Conservation (phyloP, 1,284 basidiomycete genomes). For the Inonotus hispidus region DNA sequence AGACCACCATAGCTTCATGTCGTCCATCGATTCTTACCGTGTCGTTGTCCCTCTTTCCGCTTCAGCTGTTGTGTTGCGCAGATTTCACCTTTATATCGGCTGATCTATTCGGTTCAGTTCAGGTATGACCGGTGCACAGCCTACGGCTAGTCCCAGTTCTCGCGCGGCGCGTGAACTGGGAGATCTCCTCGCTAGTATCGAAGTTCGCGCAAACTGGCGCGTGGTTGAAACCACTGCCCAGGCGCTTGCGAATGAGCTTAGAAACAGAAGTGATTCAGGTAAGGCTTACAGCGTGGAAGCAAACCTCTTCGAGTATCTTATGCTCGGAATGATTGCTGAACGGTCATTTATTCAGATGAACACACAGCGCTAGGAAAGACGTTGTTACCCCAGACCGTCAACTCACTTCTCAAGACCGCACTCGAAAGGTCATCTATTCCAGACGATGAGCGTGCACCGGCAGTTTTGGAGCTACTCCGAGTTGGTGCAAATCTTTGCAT, state of each 20-base stretch:
- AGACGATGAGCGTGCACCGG: slow-evolving; percentile 37
- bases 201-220: slow-evolving; percentile 41
- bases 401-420: slow-evolving; percentile 50
- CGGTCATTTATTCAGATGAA: slow-evolving; percentile 36
- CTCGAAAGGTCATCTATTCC: slow-evolving; percentile 46
- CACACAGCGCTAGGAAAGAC: slow-evolving; percentile 64
- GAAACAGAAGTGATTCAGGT: slow-evolving; percentile 45
- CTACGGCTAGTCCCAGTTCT: slow-evolving; percentile 8
- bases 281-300: slow-evolving; percentile 15
- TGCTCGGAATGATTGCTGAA: neutral
- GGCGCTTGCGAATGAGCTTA: slow-evolving; percentile 55
- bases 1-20: neutral
- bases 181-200: slow-evolving; percentile 33
- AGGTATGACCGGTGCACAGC: slow-evolving; percentile 1
- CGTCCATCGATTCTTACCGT: neutral
- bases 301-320: neutral
- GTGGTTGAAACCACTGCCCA: slow-evolving; percentile 47
- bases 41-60: neutral
- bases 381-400: slow-evolving; percentile 57
- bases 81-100: neutral
- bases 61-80: neutral
- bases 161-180: slow-evolving; percentile 25
- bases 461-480: slow-evolving; percentile 62
- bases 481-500: slow-evolving; percentile 76
- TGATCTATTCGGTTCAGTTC: neutral